A percentile compares a stretch with the other conserved stretches of the same genome.
Evolutionary conservation across 2,329 filamentous ascomycete genomes (phyloP).

Genomic region (Sclerotinia minor): DNA sequence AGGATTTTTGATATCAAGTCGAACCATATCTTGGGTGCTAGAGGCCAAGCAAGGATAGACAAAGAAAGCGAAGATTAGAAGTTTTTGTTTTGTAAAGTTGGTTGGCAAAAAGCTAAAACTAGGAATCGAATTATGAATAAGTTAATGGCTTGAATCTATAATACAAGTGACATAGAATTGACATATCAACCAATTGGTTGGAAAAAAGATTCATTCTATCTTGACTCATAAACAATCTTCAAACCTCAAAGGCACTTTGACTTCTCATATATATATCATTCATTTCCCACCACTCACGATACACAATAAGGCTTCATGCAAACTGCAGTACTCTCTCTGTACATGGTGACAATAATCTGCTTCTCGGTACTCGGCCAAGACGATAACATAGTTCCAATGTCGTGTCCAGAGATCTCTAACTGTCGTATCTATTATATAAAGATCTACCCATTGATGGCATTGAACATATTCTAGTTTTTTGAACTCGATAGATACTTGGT

Average conservation of each 20-base stretch:
- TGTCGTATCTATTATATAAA: constrained; percentile 1
- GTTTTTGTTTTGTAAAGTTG: too few species aligned
- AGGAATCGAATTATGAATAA: too few species aligned
- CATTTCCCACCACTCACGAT: background rate
- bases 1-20: background rate
- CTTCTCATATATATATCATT: background rate
- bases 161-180: background rate
- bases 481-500: background rate
- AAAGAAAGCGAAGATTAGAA: background rate
- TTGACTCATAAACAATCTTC: too few species aligned
- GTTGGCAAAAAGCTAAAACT: background rate
- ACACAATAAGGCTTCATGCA: constrained; percentile 12
- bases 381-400: background rate
- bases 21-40: background rate
- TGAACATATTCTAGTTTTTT: background rate
- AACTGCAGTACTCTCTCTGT: background rate
- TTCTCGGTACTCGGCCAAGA: constrained; percentile 10
- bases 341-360: background rate
- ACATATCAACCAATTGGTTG: background rate
- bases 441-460: background rate
- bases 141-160: background rate
- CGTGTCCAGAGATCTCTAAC: background rate
- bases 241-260: background rate
- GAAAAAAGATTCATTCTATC: too few species aligned
- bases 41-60: background rate